Conservation (phyloP, 345 rosid genomes). For the Iberis pinnata region DNA sequence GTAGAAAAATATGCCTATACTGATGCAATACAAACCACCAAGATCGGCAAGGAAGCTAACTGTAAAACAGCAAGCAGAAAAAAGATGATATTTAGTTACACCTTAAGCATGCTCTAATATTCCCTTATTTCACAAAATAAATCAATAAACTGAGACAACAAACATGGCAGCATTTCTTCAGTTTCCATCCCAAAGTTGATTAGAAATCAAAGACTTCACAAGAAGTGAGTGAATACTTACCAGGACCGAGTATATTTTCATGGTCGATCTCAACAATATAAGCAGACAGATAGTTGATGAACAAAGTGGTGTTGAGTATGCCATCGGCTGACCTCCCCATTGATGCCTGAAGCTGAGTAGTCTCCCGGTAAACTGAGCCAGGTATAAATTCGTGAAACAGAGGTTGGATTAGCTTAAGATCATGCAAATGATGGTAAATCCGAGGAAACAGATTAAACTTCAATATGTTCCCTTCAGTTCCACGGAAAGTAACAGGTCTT, state of each 20-base stretch:
- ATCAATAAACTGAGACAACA: background rate
- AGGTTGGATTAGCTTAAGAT: constrained; percentile 81
- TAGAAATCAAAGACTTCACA: no score
- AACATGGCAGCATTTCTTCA: background rate
- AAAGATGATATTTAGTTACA: background rate
- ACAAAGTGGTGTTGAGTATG: constrained; percentile 68
- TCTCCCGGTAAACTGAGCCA: constrained; percentile 54
- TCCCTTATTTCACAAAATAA: background rate
- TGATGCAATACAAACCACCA: constrained; percentile 95
- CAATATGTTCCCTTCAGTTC: constrained; percentile 51
- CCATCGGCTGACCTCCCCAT: constrained; percentile 57
- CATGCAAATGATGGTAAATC: constrained; percentile 51
- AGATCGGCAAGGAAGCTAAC: constrained; percentile 98
- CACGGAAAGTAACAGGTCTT: constrained; percentile 77
- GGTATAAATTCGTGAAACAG: constrained; percentile 81
- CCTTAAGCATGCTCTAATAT: constrained; percentile 2
- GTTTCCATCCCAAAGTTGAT: no score
- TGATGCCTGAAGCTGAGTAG: constrained; percentile 65
- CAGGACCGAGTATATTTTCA: constrained; percentile 68
- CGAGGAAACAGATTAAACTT: constrained; percentile 82
- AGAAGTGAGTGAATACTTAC: constrained; percentile 36
- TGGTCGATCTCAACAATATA: constrained; percentile 73
- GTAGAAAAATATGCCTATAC: constrained; percentile 87
- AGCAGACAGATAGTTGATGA: constrained; percentile 68
- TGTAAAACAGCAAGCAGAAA: constrained; percentile 36